Conservation (phyloP, 768 basidiomycete genomes). For the Podaxis sp. region DNA sequence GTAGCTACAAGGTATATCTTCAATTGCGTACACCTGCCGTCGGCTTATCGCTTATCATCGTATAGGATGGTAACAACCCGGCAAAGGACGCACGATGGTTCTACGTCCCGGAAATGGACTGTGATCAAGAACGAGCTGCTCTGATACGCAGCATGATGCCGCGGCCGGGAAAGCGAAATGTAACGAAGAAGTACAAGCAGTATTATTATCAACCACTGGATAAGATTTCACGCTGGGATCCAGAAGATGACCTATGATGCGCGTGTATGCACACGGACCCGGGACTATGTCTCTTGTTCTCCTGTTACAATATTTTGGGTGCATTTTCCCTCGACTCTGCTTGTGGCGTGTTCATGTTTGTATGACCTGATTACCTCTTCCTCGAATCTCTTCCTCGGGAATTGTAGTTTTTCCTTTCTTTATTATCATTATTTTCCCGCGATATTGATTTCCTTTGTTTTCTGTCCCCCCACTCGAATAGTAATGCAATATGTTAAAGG, state of each 20-base stretch:
- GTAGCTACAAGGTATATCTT: constrained; percentile 52
- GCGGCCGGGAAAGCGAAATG: constrained; percentile 66
- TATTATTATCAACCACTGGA: constrained; percentile 78
- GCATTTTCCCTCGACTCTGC: background rate
- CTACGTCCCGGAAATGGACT: constrained; percentile 71
- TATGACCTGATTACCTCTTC: background rate
- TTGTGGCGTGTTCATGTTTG: background rate
- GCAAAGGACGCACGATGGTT: constrained; percentile 70
- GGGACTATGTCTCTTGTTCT: background rate
- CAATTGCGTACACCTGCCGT: constrained; percentile 1
- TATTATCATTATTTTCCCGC: background rate
- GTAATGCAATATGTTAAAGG: background rate
- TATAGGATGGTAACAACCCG: constrained; percentile 46
- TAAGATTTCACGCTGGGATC: constrained; percentile 73
- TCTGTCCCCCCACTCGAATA: background rate
- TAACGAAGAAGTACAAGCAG: constrained; percentile 83
- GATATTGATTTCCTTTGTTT: background rate
- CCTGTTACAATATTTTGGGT: background rate
- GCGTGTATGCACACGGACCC: background rate
- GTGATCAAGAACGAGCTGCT: constrained; percentile 67
- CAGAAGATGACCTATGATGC: constrained; percentile 56
- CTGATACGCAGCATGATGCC: constrained; percentile 74
- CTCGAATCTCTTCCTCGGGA: background rate
- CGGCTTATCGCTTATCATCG: background rate
- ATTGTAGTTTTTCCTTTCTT: background rate